These are phyloP conservation scores for Saposhnikovia divaricata DNA, from an alignment of 129 eudicot genomes.

Conservation along the genomic window DNA sequence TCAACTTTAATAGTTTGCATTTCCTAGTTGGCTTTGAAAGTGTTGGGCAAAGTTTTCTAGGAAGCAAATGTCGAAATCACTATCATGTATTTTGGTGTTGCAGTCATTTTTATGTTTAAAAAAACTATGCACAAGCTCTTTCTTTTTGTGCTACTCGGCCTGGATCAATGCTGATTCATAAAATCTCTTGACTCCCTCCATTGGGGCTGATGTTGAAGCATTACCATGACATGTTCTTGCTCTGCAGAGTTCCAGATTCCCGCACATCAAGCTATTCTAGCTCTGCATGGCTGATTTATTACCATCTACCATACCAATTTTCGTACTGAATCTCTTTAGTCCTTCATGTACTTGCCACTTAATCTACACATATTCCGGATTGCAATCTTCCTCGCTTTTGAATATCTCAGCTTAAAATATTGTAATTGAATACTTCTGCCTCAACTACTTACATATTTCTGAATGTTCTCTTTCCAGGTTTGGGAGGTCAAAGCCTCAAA, in stretches of 20 bases:
- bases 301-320: background rate
- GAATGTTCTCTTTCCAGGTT: slow-evolving; percentile 38
- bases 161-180: background rate
- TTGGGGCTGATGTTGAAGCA: background rate
- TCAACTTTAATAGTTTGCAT: background rate
- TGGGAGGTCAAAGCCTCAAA: slow-evolving; percentile 99
- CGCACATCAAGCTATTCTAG: background rate
- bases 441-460: background rate
- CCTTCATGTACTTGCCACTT: background rate
- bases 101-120: background rate
- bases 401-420: background rate
- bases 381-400: background rate
- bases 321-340: background rate
- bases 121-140: background rate
- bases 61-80: background rate
- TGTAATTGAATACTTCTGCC: background rate
- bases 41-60: background rate
- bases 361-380: background rate
- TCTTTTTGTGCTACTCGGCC: background rate
- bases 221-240: background rate
- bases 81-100: background rate
- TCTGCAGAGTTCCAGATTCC: background rate
- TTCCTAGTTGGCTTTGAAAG: background rate
- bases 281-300: background rate
- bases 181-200: background rate